A percentile compares a stretch with the other conserved stretches of the same genome.
Conservation (phyloP, 257 asterid species). For the Mentha longifolia region DNA sequence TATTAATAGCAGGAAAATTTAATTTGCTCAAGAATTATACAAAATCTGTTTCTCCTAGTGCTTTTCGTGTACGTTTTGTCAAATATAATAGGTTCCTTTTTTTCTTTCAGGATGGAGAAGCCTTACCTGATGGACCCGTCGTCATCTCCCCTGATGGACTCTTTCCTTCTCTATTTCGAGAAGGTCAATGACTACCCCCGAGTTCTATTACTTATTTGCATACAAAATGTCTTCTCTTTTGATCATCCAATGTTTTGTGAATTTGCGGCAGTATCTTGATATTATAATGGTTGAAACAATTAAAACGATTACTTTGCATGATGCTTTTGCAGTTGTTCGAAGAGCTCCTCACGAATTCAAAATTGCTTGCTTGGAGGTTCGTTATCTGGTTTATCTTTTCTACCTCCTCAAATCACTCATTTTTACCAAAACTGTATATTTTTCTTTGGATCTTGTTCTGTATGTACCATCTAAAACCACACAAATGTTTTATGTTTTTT, state of each 20-base stretch:
- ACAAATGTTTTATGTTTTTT: background rate
- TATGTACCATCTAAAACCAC: background rate
- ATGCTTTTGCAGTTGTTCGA: constrained; percentile 78
- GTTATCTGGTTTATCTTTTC: constrained; percentile 27
- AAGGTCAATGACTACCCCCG: constrained; percentile 58
- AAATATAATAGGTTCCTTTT: constrained; percentile 10
- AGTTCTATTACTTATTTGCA: constrained; percentile 25
- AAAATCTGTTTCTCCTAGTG: background rate
- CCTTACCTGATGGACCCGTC: constrained; percentile 96
- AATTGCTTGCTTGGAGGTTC: constrained; percentile 90
- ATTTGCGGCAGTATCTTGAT: constrained; percentile 2
- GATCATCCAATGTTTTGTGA: constrained; percentile 21
- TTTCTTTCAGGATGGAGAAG: constrained; percentile 78
- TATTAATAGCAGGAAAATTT: background rate
- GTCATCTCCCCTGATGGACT: constrained; percentile 98
- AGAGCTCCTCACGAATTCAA: constrained; percentile 98
- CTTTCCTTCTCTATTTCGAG: constrained; percentile 94
- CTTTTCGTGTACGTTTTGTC: background rate
- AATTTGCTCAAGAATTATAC: background rate
- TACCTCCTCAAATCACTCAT: background rate
- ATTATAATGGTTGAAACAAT: constrained; percentile 26
- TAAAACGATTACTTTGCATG: constrained; percentile 31
- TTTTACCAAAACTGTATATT: background rate
- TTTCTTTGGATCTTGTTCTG: background rate
- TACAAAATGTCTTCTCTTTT: constrained; percentile 11